These are phyloP conservation scores for Penicillium herquei DNA, from an alignment of 495 filamentous ascomycete species.

Conservation along the genomic window DNA sequence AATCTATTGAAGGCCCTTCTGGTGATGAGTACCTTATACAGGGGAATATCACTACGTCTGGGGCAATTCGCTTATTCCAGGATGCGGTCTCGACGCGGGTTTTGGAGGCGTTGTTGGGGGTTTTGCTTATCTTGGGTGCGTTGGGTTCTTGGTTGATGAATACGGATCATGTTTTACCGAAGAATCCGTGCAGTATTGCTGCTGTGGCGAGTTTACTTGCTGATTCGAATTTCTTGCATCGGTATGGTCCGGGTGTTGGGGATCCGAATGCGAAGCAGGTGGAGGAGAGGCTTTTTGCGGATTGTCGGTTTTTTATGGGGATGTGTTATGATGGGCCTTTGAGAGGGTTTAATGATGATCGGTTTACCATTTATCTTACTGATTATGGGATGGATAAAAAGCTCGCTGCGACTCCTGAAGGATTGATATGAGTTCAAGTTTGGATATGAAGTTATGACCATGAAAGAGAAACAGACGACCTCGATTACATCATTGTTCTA, in stretches of 20 bases:
- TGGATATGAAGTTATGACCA: background rate
- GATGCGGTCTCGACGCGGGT: conserved; percentile 27
- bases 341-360: background rate
- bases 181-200: conserved; percentile 27
- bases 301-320: conserved; percentile 3
- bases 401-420: background rate
- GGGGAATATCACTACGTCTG: conserved; percentile 2
- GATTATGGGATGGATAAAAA: conserved; percentile 1
- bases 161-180: conserved; percentile 26
- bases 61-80: conserved; percentile 19
- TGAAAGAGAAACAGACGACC: too few species aligned
- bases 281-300: conserved; percentile 1
- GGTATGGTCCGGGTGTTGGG: background rate
- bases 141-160: conserved; percentile 22
- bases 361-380: conserved; percentile 1
- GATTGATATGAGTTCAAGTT: background rate
- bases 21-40: background rate
- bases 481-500: too few species aligned
- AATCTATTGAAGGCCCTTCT: background rate
- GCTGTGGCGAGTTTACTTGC: conserved; percentile 28
- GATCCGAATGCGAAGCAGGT: background rate
- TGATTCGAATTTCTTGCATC: conserved; percentile 14
- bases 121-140: conserved; percentile 12
- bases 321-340: background rate
- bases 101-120: conserved; percentile 27